Conservation (phyloP, 2,329 filamentous ascomycete genomes). For the Botrytis fragariae region DNA sequence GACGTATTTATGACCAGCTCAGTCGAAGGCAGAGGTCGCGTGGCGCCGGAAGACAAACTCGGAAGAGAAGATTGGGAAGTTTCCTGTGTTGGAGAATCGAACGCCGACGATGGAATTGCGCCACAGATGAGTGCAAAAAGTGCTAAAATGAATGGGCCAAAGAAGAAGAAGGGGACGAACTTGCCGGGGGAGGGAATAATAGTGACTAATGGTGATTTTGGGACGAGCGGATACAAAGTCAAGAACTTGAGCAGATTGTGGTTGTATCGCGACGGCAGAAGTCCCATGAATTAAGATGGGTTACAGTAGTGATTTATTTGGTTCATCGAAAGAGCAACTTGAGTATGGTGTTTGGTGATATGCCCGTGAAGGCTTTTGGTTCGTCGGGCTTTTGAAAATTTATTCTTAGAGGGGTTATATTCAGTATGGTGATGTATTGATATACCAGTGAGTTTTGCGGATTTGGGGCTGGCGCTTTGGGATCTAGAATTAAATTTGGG, state of each 20-base stretch:
- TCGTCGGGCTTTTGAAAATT: background rate
- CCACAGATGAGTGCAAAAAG: slow-evolving; percentile 14
- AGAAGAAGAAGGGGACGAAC: slow-evolving; percentile 32
- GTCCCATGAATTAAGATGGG: slow-evolving; percentile 41
- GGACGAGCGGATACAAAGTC: slow-evolving; percentile 46
- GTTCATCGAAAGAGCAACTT: background rate
- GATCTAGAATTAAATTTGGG: background rate
- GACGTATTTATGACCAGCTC: slow-evolving; percentile 30
- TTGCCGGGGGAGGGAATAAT: slow-evolving; percentile 17
- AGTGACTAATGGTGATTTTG: background rate
- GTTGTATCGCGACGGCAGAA: slow-evolving; percentile 59
- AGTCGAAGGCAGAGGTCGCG: slow-evolving; percentile 17
- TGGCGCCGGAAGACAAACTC: background rate
- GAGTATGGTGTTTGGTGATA: background rate
- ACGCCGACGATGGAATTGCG: slow-evolving; percentile 47
- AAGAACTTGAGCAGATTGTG: slow-evolving; percentile 61
- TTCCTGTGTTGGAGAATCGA: background rate
- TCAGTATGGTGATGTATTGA: background rate
- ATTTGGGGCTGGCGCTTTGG: background rate
- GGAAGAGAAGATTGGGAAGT: slow-evolving; percentile 18
- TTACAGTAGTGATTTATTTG: slow-evolving; percentile 5
- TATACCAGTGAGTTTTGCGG: background rate
- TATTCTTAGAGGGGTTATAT: background rate
- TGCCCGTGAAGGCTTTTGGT: background rate
- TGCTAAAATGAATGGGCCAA: background rate